Base-by-base conservation (phyloP, 2,329 filamentous ascomycete species). In the Exophiala sideris region DNA sequence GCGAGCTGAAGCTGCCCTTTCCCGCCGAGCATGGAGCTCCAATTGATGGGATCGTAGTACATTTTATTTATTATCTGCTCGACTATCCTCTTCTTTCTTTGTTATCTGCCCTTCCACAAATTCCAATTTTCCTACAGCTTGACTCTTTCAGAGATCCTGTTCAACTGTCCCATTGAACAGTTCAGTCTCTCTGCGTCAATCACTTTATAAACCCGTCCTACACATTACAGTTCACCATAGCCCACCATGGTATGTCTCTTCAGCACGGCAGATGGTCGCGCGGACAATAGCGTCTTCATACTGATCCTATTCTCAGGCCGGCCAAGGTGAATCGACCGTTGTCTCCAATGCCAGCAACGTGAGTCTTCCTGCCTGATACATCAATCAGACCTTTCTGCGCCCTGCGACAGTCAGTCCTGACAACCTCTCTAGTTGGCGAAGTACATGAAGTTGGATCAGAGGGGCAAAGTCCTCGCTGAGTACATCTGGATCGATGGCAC, bases 401-500 rank as follows among this genome's bases (percentile, higher is more conserved):
- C 5, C 24, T 29, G 24, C 24, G 24, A 5, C 42, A 14, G 39
- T 3, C 42, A 14, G 39, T 18, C 33, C 56, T 58, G 52, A 58
- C 48, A 11, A 18, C 32, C 62, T 64, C 65, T 59, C 67, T 74
- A 96, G 90, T 85, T 96, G 74, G 79, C 87, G 74, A 96, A 96
- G 77, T 97, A 92, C 82, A 84, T 94, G 77, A 80, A 80, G 69
- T 88, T 97, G 68, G 87, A 91, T 73, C 92, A 97, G 80, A 89
- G 87, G 74, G 91, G 91, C 73, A 79, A 78, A 66, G 80, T 95
- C 71, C 94, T 96, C 76, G 92, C 91, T 70, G 92, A 96, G 79
- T 96, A 96, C 78, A 85, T 96, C 80, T 96, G 92, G 92, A 87
- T 96, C 72, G 91, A 96, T 70, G 80, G 88, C 63, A 75, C 78